phyloP scores from a whole-genome alignment of 2,329 filamentous ascomycete genomes.

The Fusarium sp. region DNA sequence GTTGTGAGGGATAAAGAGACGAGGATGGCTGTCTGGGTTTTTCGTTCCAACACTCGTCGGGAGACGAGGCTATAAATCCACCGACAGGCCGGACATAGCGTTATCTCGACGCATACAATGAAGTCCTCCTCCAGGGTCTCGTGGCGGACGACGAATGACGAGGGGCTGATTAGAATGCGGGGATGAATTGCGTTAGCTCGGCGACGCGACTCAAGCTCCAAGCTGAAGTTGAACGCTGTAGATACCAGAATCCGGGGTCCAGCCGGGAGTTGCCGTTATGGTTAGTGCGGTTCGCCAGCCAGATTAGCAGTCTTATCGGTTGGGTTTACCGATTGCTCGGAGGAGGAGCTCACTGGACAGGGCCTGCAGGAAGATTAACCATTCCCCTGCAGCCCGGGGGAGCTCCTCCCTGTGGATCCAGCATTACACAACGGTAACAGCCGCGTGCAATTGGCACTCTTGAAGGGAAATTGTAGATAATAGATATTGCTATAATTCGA shows the following conservation, averaged over 20 bases:
- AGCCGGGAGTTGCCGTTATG: neutral
- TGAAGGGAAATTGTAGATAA: neutral
- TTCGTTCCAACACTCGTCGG: neutral
- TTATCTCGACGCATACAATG: neutral
- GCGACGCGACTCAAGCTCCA: neutral
- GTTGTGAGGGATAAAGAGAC: neutral
- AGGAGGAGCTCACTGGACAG: conserved; percentile 1
- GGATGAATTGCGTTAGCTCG: neutral
- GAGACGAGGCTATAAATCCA: conserved; percentile 7
- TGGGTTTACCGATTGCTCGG: neutral
- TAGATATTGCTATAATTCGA: neutral
- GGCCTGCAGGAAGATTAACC: neutral
- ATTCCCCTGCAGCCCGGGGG: neutral
- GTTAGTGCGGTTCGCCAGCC: neutral
- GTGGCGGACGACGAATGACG: neutral
- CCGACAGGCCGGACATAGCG: neutral
- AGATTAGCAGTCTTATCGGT: conserved; percentile 4
- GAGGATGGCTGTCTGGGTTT: neutral
- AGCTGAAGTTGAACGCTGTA: neutral
- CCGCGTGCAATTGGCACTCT: neutral
- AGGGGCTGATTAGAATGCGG: neutral
- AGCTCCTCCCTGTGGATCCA: conserved; percentile 22
- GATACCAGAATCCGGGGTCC: conserved; percentile 4
- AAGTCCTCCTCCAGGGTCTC: neutral
- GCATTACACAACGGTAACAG: neutral